Percentiles rank a stretch among this genome's conserved stretches.
These are phyloP conservation scores for Botrytis pseudocinerea DNA, from an alignment of 2,329 filamentous ascomycete genomes.

Conservation along the genomic window DNA sequence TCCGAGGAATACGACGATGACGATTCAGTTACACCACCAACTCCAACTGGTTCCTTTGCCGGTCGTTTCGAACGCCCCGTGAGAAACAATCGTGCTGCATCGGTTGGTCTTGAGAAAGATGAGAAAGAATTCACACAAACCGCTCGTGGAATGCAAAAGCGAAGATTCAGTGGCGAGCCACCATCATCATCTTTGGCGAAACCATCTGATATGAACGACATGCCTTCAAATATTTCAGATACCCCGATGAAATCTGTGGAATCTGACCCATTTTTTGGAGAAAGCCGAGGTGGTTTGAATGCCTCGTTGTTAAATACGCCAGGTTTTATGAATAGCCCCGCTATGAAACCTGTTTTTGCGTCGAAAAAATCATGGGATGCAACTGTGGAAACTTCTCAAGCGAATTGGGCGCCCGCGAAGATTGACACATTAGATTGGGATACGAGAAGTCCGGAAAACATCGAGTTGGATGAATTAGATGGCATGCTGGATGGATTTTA, in stretches of 20 bases:
- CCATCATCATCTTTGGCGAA: conserved; percentile 53
- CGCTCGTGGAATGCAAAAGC: conserved; percentile 72
- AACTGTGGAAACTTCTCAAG: conserved; percentile 27
- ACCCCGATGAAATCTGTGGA: conserved; percentile 34
- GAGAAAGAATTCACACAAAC: conserved; percentile 97
- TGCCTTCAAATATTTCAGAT: conserved; percentile 26
- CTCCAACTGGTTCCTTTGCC: conserved; percentile 65
- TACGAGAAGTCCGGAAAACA: conserved; percentile 74
- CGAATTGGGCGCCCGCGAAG: conserved; percentile 28
- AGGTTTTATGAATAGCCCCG: conserved; percentile 51
- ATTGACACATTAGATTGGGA: conserved; percentile 56
- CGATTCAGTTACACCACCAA: conserved; percentile 61
- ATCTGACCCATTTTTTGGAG: conserved; percentile 37
- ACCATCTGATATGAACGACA: conserved; percentile 37
- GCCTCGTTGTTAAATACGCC: conserved; percentile 24
- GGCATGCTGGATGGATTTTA: conserved; percentile 71
- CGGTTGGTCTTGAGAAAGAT: conserved; percentile 87
- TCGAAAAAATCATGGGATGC: conserved; percentile 52
- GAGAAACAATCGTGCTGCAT: conserved; percentile 71
- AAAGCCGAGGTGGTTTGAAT: conserved; percentile 38
- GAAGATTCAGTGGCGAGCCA: conserved; percentile 57
- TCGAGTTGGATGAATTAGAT: conserved; percentile 92
- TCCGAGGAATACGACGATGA: conserved; percentile 81
- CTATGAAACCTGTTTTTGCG: conserved; percentile 50
- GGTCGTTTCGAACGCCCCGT: conserved; percentile 46